Evolutionary conservation across 2,329 filamentous ascomycete species (phyloP), one percentile per base, ranked within the genome.

Genomic region (Pseudocercospora fuligena): DNA sequence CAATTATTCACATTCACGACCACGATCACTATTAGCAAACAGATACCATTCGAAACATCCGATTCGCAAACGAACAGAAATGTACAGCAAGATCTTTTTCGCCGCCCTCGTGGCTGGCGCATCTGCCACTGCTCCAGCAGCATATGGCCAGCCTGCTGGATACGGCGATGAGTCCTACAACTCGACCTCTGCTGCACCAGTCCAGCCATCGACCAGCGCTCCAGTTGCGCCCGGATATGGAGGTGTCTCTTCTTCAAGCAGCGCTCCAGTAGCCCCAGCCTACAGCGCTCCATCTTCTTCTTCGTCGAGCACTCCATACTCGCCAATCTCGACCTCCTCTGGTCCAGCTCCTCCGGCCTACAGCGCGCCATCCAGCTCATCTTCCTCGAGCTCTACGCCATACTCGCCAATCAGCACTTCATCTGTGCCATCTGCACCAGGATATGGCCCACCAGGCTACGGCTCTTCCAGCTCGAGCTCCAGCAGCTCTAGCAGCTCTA

Each of bases 41-140:
- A 60, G 56, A 56, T 27, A 62, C 59, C 40, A 47, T 67, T 29
- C 19, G 68, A 23, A 57, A 68, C n/a, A 67, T 70, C 60, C 67
- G 31, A 66, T 60, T 66, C 61, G 65, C 36, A 67, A 66, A 60
- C 68, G 49, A 70, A 63, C 47, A 58, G 40, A 36, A 16, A 72
- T 72, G 69, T 72, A 73, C 69, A 73, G 63, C 75, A 76, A 72
- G 69, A 64, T 75, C 69, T 63, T 75, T 63, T 70, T 73, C 65
- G 75, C 73, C 62, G 73, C 69, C 67, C 66, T 77, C 47, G 73
- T 70, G 63, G 71, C 71, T 43, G 72, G 69, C 64, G 73, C 71
- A 58, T 68, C 67, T 43, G 75, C 73, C 54, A 64, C 58, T 47
- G 53, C 68, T 12, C 69, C 70, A 51, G 63, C 67, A 21, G 64